These are phyloP conservation scores for Ceratobasidium theobromae DNA, from an alignment of 1,284 basidiomycete genomes.

Conservation along the genomic window DNA sequence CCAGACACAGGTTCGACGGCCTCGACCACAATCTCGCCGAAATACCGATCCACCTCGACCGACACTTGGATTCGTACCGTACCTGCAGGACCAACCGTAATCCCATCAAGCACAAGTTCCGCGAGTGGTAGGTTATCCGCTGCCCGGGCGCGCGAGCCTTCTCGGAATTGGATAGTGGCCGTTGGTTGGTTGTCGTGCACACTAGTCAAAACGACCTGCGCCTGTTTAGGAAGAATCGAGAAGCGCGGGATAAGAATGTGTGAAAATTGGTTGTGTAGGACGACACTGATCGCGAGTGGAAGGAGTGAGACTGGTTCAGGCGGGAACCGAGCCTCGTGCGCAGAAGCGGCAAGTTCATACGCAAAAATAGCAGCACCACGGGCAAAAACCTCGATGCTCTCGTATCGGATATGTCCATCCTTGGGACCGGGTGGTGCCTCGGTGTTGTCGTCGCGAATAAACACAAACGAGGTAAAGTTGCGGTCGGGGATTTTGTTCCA, in stretches of 20 bases:
- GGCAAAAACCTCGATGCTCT: neutral
- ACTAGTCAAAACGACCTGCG: neutral
- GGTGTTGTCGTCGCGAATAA: neutral
- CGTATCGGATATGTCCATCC: neutral
- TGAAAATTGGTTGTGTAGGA: neutral
- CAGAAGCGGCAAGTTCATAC: too few species aligned
- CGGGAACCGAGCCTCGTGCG: neutral
- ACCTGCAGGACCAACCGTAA: neutral
- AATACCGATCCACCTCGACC: neutral
- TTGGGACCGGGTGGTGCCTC: neutral
- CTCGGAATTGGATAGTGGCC: neutral
- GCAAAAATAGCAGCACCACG: neutral
- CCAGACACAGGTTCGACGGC: conserved; percentile 1
- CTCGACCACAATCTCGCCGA: neutral
- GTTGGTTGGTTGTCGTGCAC: conserved; percentile 5
- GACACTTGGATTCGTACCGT: neutral
- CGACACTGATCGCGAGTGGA: neutral
- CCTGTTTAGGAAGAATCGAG: neutral
- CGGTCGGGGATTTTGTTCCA: neutral
- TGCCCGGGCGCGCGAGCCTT: conserved; percentile 6
- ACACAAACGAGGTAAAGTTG: neutral
- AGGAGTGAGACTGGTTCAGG: neutral
- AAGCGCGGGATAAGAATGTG: neutral
- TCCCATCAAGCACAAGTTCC: neutral
- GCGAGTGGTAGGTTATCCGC: conserved; percentile 1